Conservation (phyloP, 2,329 filamentous ascomycete species). For the Reticulascus tulasneorum region DNA sequence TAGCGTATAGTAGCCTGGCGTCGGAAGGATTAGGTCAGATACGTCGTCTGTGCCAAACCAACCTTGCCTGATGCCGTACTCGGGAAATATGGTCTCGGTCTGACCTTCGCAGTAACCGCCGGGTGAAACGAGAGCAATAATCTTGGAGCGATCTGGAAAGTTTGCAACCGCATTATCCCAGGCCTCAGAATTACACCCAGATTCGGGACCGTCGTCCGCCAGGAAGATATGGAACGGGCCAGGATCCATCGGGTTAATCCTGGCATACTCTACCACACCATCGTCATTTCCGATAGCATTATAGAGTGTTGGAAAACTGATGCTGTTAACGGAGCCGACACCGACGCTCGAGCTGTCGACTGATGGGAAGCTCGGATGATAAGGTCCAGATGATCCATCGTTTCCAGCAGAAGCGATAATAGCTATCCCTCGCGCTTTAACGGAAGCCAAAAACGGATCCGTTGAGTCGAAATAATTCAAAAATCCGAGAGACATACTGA, state of each 20-base stretch:
- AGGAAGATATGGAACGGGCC: constrained; percentile 5
- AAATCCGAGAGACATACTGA: constrained; percentile 10
- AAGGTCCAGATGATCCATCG: constrained; percentile 6
- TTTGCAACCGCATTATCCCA: constrained; percentile 3
- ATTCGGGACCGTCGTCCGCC: constrained; percentile 4
- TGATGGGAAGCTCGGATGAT: constrained; percentile 5
- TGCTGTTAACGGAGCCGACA: constrained; percentile 6
- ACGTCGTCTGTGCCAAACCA: constrained; percentile 6
- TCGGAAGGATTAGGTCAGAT: constrained; percentile 2
- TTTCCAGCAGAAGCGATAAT: constrained; percentile 7
- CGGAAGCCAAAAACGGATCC: constrained; percentile 6
- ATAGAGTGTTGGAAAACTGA: constrained; percentile 6
- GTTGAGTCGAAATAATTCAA: constrained; percentile 6
- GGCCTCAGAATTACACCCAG: no score
- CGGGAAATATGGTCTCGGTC: no score
- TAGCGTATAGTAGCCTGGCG: no score
- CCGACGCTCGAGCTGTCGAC: constrained; percentile 3
- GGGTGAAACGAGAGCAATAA: constrained; percentile 2
- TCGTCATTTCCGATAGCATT: constrained; percentile 8
- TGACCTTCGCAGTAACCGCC: constrained; percentile 3
- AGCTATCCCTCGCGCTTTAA: constrained; percentile 7
- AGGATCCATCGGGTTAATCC: constrained; percentile 4
- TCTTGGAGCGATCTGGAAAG: constrained; percentile 1
- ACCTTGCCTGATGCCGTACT: constrained; percentile 3
- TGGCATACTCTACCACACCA: constrained; percentile 5